Evolutionary conservation across 306 rosid genomes (phyloP), one percentile per base, ranked within the genome.

Genomic region (Echinosophora koreensis): DNA sequence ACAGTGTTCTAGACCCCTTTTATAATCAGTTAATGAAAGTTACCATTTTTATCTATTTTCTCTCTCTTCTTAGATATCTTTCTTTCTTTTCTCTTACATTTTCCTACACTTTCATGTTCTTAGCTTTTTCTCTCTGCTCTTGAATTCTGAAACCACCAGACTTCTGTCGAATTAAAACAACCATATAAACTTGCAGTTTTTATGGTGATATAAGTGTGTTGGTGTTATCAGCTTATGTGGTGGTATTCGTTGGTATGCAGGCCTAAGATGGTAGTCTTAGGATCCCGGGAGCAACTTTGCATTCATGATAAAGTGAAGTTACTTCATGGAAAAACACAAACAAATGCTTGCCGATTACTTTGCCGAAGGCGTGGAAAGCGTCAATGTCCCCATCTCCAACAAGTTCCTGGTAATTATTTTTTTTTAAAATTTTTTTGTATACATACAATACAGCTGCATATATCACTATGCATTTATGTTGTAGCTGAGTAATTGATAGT

Each of bases 281-380:
- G 97, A 80, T 95, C 98, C 78, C 90, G 97, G 71, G 97, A 95
- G 84, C 97, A 95, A 81, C 77, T 95, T 73, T 95, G 97, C 87
- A 92, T 95, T 83, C 92, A 95, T 74, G 97, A 92, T 32, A 69
- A 89, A 41, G 98, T 95, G 71, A 95, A 93, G 78, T 74, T 58
- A 73, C 98, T 95, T 63, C 83, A 12, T 12, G 97, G 98, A 18
- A 90, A 77, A 86, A 60, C 90, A 80, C 97, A 95, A 81, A 73
- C 94, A 76, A 90, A 89, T 82, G 97, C 92, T 54, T 92, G 98
- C 62, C 97, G 72, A 14, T 11, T 47, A 22, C 88, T 88, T 55
- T 86, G 97, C 73, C 88, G 88, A 80, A 90, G 69, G 79, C 81
- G 84, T 37, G 77, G 71, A 52, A 86, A 87, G 80, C 86, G 4